Conservation (phyloP, 176 grass and related monocot genomes). For the Tillandsia leiboldiana region DNA sequence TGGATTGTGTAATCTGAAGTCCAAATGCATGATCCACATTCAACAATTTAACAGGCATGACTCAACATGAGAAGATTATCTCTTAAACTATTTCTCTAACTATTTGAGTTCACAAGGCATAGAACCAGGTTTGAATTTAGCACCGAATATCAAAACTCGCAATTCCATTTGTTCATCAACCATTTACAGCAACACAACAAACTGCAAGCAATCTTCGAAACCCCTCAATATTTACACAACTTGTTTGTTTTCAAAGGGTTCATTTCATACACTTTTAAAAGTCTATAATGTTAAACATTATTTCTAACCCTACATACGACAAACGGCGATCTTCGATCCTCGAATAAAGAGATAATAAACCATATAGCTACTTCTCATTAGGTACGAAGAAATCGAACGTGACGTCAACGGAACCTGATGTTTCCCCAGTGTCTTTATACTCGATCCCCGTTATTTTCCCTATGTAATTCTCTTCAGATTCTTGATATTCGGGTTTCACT, state of each 20-base stretch:
- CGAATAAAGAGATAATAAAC: neutral
- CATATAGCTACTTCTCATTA: conserved; percentile 40
- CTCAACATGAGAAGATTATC: neutral
- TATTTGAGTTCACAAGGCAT: neutral
- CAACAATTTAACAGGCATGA: neutral
- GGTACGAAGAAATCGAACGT: conserved; percentile 84
- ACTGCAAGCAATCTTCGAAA: neutral
- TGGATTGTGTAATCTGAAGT: no score
- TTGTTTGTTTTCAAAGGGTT: neutral
- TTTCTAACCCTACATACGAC: neutral
- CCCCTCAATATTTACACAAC: neutral
- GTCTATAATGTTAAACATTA: neutral
- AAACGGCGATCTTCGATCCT: neutral
- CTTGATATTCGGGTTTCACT: conserved; percentile 82
- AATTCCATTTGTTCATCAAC: neutral
- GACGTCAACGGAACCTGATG: conserved; percentile 62
- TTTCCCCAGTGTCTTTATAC: conserved; percentile 81
- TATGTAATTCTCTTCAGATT: conserved; percentile 79
- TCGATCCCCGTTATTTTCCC: conserved; percentile 72
- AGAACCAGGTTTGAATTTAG: neutral
- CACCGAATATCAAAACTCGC: neutral
- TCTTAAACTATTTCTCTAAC: neutral
- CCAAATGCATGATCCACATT: no score
- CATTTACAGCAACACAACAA: neutral
- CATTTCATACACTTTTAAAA: neutral